Conservation (phyloP, 176 grass and related monocot species). For the Musa schizocarpa region DNA sequence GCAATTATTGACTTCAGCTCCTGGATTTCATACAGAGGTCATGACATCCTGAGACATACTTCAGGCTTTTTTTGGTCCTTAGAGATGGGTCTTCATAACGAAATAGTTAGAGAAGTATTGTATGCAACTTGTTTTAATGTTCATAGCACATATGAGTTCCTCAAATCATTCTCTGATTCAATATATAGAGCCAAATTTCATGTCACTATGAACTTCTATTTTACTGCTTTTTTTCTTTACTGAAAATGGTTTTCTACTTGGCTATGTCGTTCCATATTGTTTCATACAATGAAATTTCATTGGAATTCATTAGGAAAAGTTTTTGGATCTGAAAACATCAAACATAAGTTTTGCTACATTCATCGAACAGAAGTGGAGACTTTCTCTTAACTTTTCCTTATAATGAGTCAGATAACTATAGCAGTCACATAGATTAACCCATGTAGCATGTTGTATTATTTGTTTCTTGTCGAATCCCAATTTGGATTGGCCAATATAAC, state of each 20-base stretch:
- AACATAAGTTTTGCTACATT: neutral
- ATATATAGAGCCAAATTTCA: neutral
- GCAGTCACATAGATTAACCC: too few relatives aligned
- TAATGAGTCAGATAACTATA: too few relatives aligned
- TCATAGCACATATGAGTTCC: neutral
- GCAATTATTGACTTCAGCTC: neutral
- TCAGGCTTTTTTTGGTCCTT: neutral
- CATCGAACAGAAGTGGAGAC: too few relatives aligned
- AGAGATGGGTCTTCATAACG: neutral
- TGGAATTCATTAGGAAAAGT: neutral
- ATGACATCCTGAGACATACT: neutral
- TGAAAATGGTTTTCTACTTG: neutral
- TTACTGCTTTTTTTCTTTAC: too few relatives aligned
- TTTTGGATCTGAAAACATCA: neutral
- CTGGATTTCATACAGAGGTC: neutral
- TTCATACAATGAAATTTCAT: neutral
- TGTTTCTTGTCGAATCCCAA: too few relatives aligned
- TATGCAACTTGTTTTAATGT: neutral
- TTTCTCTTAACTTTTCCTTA: too few relatives aligned
- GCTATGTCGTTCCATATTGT: neutral
- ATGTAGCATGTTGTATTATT: too few relatives aligned
- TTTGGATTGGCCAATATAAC: too few relatives aligned
- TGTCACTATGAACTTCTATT: neutral
- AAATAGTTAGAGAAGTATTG: neutral
- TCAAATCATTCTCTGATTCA: neutral